These are phyloP conservation scores for Gossypium herbaceum DNA, from an alignment of 345 rosid genomes.

Conservation along the genomic window DNA sequence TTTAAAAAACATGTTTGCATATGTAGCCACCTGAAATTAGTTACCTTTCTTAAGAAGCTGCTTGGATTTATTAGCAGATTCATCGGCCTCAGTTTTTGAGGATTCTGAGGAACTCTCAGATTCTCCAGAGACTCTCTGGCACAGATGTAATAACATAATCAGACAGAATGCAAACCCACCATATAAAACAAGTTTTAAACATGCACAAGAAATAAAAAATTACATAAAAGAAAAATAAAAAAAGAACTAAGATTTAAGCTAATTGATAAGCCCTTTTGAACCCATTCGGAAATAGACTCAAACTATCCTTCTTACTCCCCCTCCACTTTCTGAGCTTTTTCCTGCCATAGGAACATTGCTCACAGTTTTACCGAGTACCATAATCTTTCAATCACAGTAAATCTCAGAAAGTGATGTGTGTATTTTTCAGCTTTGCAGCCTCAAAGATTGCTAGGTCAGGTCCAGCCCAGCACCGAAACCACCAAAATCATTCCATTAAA, in stretches of 20 bases:
- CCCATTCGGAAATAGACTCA: not conserved
- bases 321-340: not conserved
- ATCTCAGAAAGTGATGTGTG: constrained; percentile 1
- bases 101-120: constrained; percentile 43
- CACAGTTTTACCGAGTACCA: not conserved
- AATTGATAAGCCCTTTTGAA: constrained; percentile 1
- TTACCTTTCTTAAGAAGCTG: constrained; percentile 72
- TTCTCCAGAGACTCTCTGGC: constrained; percentile 73
- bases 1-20: not conserved
- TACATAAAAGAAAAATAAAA: not conserved
- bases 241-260: not conserved
- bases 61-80: constrained; percentile 47
- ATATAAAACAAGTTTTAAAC: not conserved
- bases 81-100: constrained; percentile 47
- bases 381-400: not conserved
- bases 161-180: constrained; percentile 7
- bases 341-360: not conserved
- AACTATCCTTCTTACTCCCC: not conserved
- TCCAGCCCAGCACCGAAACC: not conserved
- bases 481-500: not conserved
- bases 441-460: not conserved
- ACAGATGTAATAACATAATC: constrained; percentile 18
- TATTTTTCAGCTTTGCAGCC: not conserved
- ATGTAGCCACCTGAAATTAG: constrained; percentile 6
- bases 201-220: constrained; percentile 5